phyloP scores from a whole-genome alignment of 176 grass and related monocot genomes.

The Chloris gayana region DNA sequence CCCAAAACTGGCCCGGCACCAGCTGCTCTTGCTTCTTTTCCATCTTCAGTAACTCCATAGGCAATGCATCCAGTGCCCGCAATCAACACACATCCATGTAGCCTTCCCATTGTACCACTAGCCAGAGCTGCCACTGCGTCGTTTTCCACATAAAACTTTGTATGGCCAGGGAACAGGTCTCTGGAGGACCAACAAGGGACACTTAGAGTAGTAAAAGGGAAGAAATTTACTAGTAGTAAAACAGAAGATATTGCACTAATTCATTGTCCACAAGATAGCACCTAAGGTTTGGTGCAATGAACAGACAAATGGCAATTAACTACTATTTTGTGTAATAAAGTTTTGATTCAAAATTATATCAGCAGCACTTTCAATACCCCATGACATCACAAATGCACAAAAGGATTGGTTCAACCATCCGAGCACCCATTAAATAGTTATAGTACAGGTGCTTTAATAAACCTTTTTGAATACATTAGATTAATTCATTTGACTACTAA shows the following conservation, averaged over 20 bases:
- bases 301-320: conserved; percentile 5
- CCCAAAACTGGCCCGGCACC: conserved; percentile 95
- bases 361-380: background rate
- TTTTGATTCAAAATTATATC: background rate
- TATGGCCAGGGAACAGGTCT: conserved; percentile 65
- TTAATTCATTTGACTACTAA: conserved; percentile 18
- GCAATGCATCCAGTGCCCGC: conserved; percentile 94
- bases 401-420: background rate
- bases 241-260: background rate
- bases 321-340: conserved; percentile 5
- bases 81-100: conserved; percentile 94
- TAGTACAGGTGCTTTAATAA: conserved; percentile 4
- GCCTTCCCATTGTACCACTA: conserved; percentile 96
- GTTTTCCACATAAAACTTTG: conserved; percentile 94
- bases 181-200: conserved; percentile 43
- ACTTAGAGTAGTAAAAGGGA: conserved; percentile 20
- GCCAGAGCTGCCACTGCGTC: conserved; percentile 90
- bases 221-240: conserved; percentile 18
- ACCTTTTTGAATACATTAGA: background rate
- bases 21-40: conserved; percentile 90
- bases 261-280: background rate
- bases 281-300: background rate
- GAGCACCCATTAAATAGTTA: conserved; percentile 4
- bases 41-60: conserved; percentile 91
- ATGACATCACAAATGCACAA: conserved; percentile 9